Conservation (phyloP, 2,329 filamentous ascomycete species). For the Stachybotrys elegans region DNA sequence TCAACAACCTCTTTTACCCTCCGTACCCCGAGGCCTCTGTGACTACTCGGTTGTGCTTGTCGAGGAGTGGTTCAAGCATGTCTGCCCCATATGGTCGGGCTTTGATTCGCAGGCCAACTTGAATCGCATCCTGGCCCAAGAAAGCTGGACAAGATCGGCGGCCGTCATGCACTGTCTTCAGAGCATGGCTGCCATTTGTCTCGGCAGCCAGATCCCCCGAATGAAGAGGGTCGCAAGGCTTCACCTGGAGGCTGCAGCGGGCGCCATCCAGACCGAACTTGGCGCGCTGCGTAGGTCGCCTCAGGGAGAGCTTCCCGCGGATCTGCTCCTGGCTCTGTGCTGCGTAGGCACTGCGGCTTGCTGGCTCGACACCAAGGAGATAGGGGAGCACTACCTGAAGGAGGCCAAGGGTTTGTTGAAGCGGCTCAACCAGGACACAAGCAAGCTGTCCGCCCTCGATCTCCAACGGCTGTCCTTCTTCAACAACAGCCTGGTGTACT, state of each 20-base stretch:
- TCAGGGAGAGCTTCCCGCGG: conserved; percentile 22
- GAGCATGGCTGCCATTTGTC: conserved; percentile 34
- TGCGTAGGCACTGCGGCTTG: conserved; percentile 34
- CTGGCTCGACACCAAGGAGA: conserved; percentile 30
- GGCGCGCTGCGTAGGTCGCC: conserved; percentile 16
- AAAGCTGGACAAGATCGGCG: conserved; percentile 29
- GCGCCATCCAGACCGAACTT: conserved; percentile 28
- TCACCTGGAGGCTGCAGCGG: conserved; percentile 28
- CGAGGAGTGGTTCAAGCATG: conserved; percentile 32
- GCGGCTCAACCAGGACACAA: conserved; percentile 17
- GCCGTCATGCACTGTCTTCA: conserved; percentile 33
- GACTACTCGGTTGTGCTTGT: conserved; percentile 25
- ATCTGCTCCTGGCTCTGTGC: conserved; percentile 30
- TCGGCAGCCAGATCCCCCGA: conserved; percentile 27
- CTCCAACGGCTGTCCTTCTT: conserved; percentile 28
- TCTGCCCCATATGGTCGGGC: conserved; percentile 35
- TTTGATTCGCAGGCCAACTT: conserved; percentile 33
- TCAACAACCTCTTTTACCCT: conserved; percentile 27
- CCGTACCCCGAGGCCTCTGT: conserved; percentile 47
- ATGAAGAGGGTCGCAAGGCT: conserved; percentile 27
- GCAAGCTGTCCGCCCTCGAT: conserved; percentile 12
- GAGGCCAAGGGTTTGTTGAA: conserved; percentile 20
- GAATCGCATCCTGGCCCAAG: conserved; percentile 31
- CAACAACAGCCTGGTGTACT: conserved; percentile 33
- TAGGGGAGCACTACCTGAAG: conserved; percentile 27